Conservation (phyloP, 78 protist genomes). For the Dictyostelium brefeldianum region DNA sequence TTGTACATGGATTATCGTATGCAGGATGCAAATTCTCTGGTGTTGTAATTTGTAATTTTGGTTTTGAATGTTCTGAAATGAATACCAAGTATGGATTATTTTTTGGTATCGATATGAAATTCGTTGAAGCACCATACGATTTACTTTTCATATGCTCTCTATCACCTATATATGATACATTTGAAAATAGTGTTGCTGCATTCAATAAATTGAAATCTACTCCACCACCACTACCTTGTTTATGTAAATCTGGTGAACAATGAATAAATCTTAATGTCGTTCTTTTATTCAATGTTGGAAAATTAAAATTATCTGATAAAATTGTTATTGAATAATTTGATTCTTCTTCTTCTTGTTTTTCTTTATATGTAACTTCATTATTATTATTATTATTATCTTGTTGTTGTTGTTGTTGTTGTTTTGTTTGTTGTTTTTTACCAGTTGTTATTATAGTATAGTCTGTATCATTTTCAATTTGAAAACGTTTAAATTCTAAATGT, state of each 20-base stretch:
- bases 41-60: neutral
- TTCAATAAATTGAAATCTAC: slow-evolving; percentile 27
- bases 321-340: neutral
- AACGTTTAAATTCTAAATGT: neutral
- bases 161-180: slow-evolving; percentile 8
- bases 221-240: neutral
- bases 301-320: slow-evolving; percentile 21
- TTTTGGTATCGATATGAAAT: slow-evolving; percentile 45
- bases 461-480: slow-evolving; percentile 28
- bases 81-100: slow-evolving; percentile 21
- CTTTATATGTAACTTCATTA: neutral
- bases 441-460: slow-evolving; percentile 29
- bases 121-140: neutral
- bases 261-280: slow-evolving; percentile 55
- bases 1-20: neutral
- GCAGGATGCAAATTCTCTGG: slow-evolving; percentile 10
- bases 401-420: neutral
- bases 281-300: slow-evolving; percentile 5
- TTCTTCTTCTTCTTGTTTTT: neutral
- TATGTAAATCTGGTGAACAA: slow-evolving; percentile 15
- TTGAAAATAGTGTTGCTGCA: slow-evolving; percentile 54
- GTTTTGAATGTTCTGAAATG: slow-evolving; percentile 43
- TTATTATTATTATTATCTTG: neutral
- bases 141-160: neutral
- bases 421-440: slow-evolving; percentile 22